Evolutionary conservation across 768 basidiomycete genomes (phyloP).

Genomic region (Russula virescens): DNA sequence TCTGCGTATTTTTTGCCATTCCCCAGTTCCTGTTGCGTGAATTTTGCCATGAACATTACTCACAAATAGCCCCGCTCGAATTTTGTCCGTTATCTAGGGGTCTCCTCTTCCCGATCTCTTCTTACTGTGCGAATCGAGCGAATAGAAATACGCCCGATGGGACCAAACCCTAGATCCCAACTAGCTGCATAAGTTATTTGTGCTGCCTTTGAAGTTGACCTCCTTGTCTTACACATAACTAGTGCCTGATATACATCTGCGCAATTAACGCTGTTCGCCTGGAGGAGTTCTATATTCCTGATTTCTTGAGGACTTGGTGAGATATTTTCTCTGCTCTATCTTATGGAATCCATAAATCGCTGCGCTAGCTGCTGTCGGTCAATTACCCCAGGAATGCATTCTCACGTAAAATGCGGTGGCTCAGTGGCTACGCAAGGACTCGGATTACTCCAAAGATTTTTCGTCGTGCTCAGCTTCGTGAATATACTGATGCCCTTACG

Average conservation of each 20-base stretch:
- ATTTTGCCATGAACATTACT: conserved; percentile 7
- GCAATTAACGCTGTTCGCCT: conserved; percentile 11
- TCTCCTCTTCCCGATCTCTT: conserved; percentile 1
- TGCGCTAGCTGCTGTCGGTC: neutral
- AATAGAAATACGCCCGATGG: neutral
- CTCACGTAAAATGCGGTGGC: neutral
- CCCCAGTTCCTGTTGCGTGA: conserved; percentile 8
- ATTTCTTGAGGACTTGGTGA: neutral
- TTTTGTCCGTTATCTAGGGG: neutral
- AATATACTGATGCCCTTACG: neutral
- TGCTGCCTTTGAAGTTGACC: neutral
- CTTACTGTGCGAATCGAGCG: conserved; percentile 4
- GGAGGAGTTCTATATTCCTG: no score
- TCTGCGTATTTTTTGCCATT: conserved; percentile 21
- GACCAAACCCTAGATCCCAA: neutral
- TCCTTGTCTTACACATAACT: neutral
- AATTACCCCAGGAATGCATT: neutral
- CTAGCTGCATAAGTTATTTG: neutral
- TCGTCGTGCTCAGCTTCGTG: neutral
- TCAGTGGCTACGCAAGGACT: neutral
- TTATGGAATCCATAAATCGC: neutral
- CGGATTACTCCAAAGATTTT: neutral
- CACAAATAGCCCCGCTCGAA: neutral
- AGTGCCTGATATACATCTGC: neutral
- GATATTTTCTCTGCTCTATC: neutral